Percentiles rank a stretch among this genome's conserved stretches.
Conservation (phyloP, 176 grass and related monocot species). For the Bonia amplexicaulis region DNA sequence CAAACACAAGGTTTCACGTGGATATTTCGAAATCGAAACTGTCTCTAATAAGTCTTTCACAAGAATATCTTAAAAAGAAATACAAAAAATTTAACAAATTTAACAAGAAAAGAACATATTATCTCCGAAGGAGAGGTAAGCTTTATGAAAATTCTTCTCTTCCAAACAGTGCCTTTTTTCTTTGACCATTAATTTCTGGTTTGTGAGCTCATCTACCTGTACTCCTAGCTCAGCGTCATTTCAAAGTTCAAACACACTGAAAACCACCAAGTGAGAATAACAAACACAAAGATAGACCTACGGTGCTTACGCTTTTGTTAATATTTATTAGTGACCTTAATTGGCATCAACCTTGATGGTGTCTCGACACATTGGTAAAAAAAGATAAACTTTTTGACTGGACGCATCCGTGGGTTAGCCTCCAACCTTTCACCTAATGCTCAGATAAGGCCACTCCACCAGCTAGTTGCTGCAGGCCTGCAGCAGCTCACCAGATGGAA, state of each 20-base stretch:
- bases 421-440: conserved; percentile 30
- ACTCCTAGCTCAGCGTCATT: not conserved
- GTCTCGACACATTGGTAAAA: not conserved
- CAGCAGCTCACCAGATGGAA: not conserved
- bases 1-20: not conserved
- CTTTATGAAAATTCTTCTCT: not conserved
- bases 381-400: not conserved
- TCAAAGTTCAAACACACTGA: not conserved
- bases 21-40: not conserved
- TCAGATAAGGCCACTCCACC: conserved; percentile 1
- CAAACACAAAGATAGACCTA: not conserved
- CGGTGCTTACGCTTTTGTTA: not conserved
- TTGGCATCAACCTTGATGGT: not conserved
- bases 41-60: not conserved
- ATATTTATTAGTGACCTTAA: not conserved
- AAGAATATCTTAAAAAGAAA: too few species aligned
- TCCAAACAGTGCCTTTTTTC: not conserved
- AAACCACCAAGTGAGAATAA: not conserved
- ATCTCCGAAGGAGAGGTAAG: too few species aligned
- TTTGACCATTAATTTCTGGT: not conserved
- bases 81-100: not conserved
- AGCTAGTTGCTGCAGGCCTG: not conserved
- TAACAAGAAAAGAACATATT: too few species aligned
- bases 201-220: not conserved
- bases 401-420: not conserved